Evolutionary conservation across 2,329 filamentous ascomycete species (phyloP).

Genomic region (Fusarium veterinarium): DNA sequence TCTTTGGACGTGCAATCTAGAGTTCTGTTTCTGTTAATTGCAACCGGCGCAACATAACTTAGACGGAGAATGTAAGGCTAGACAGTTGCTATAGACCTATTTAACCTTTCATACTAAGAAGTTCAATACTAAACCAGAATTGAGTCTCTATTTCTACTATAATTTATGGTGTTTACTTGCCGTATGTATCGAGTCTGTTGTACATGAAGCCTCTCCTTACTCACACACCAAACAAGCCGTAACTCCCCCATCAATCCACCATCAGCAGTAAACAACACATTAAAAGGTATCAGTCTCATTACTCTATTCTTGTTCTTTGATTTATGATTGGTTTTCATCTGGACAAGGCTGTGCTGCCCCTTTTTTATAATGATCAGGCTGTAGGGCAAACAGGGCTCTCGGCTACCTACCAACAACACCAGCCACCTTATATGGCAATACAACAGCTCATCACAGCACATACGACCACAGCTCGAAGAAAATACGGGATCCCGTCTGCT

Average conservation of each 20-base stretch:
- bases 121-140: accelerated
- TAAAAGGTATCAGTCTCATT: accelerated
- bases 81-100: no score
- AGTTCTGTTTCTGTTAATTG: not conserved
- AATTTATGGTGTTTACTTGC: not conserved
- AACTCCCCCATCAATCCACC: not conserved
- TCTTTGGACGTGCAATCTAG: not conserved
- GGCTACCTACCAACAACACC: not conserved
- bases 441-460: not conserved
- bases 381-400: constrained; percentile 9
- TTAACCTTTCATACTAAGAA: not conserved
- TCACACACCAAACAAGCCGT: not conserved
- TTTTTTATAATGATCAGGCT: constrained; percentile 1
- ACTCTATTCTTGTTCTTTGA: not conserved
- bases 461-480: constrained; percentile 32
- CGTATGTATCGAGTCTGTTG: not conserved
- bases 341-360: not conserved
- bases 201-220: not conserved
- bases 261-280: accelerated
- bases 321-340: constrained; percentile 3
- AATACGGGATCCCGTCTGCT: constrained; percentile 32
- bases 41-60: not conserved
- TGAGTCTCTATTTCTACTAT: no score
- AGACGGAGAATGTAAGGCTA: no score
- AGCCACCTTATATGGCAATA: not conserved